Evolutionary conservation across 179 eudicot genomes (phyloP).

Genomic region (Gypsophila paniculata): DNA sequence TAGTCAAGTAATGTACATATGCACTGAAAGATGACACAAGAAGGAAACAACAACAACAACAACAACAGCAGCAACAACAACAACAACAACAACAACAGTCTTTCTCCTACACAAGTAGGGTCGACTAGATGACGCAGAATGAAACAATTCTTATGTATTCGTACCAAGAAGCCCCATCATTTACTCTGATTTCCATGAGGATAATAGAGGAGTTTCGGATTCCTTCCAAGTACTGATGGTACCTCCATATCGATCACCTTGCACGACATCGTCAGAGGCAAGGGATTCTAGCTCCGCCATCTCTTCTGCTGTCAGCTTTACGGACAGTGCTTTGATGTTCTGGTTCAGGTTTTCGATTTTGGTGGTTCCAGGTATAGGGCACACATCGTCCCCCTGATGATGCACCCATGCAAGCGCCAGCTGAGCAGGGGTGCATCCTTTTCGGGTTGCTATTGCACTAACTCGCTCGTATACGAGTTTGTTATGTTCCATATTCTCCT

Average conservation of each 20-base stretch:
- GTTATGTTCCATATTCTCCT: slow-evolving; percentile 42
- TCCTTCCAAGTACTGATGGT: slow-evolving; percentile 23
- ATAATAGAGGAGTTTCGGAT: slow-evolving; percentile 29
- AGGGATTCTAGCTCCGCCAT: slow-evolving; percentile 44
- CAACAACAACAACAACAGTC: too few relatives aligned
- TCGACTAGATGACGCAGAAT: not conserved
- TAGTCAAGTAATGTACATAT: too few relatives aligned
- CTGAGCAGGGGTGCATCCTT: slow-evolving; percentile 48
- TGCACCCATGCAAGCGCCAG: slow-evolving; percentile 46
- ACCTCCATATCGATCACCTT: slow-evolving; percentile 28
- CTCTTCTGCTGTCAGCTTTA: slow-evolving; percentile 38
- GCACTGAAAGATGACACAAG: not conserved
- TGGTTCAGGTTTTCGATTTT: slow-evolving; percentile 40
- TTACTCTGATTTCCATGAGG: slow-evolving; percentile 23
- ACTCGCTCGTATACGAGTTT: slow-evolving; percentile 37
- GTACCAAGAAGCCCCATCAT: too few relatives aligned
- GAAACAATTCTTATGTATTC: too few relatives aligned
- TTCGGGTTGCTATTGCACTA: slow-evolving; percentile 37
- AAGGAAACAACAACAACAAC: too few relatives aligned
- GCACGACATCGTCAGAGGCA: slow-evolving; percentile 29
- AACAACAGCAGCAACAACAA: too few relatives aligned
- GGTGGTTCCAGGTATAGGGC: slow-evolving; percentile 45
- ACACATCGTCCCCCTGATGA: slow-evolving; percentile 44
- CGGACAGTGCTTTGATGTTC: slow-evolving; percentile 41
- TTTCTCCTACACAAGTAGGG: too few relatives aligned